Percentiles rank a stretch among this genome's conserved stretches.
phyloP scores from a whole-genome alignment of 768 basidiomycete species.

The Stropharia rugosoannulata region DNA sequence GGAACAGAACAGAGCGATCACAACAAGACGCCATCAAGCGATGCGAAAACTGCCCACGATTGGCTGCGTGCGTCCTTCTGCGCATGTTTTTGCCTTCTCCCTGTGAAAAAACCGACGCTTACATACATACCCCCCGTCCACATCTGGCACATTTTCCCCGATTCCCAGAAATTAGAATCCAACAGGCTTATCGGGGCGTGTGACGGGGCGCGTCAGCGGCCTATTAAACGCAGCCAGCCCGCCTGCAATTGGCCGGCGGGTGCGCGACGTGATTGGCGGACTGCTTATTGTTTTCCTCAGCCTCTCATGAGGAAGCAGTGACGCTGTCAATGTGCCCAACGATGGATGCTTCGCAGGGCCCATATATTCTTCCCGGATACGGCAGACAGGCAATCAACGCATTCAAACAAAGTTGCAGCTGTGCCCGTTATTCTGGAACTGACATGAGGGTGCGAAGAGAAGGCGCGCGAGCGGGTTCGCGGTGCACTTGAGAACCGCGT shows the following conservation, averaged over 20 bases:
- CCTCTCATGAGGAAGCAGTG: background rate
- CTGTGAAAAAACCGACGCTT: constrained; percentile 2
- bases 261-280: constrained; percentile 3
- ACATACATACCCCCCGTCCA: background rate
- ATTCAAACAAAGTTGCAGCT: constrained; percentile 3
- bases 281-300: background rate
- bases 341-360: background rate
- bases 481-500: too few relatives aligned
- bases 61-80: constrained; percentile 2
- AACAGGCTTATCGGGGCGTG: constrained; percentile 1
- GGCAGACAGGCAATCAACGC: constrained; percentile 8
- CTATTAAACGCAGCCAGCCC: constrained; percentile 1
- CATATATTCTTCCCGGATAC: background rate
- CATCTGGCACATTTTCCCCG: background rate
- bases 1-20: constrained; percentile 3
- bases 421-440: constrained; percentile 11
- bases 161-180: background rate
- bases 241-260: background rate
- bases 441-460: constrained; percentile 21
- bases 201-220: background rate
- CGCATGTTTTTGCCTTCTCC: constrained; percentile 3
- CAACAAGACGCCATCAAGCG: constrained; percentile 1
- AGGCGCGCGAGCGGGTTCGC: background rate
- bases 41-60: background rate
- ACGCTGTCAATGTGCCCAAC: background rate